Conservation (phyloP, 1,284 basidiomycete genomes). For the Cryptococcus jaspeensis region DNA sequence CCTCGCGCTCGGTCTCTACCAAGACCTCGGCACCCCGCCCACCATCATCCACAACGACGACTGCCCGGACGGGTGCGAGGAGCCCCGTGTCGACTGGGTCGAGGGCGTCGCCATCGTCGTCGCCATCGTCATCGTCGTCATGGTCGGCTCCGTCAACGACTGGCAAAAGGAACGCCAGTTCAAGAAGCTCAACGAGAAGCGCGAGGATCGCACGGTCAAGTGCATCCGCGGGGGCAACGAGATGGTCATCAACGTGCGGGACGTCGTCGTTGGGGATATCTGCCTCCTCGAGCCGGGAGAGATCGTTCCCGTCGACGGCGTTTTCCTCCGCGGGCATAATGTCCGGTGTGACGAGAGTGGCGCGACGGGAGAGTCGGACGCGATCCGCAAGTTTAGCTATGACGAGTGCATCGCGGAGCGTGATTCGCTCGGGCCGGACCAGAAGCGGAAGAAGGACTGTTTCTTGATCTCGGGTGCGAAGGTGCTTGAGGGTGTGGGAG, state of each 20-base stretch:
- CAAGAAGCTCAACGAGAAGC: slow-evolving; percentile 86
- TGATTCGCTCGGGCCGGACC: slow-evolving; percentile 43
- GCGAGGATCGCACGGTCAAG: slow-evolving; percentile 91
- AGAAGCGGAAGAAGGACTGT: slow-evolving; percentile 72
- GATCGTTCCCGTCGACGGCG: slow-evolving; percentile 90
- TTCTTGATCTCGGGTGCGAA: slow-evolving; percentile 93
- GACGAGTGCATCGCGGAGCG: slow-evolving; percentile 65
- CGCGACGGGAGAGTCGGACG: slow-evolving; percentile 93
- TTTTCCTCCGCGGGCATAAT: slow-evolving; percentile 89
- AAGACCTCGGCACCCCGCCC: slow-evolving; percentile 76
- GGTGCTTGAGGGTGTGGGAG: slow-evolving; percentile 91
- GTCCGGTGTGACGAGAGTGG: slow-evolving; percentile 96
- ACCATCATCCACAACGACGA: slow-evolving; percentile 54
- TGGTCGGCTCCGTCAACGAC: slow-evolving; percentile 53
- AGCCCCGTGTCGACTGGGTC: slow-evolving; percentile 76
- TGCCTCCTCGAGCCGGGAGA: slow-evolving; percentile 92
- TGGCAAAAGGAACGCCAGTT: slow-evolving; percentile 99
- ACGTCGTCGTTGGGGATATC: slow-evolving; percentile 92
- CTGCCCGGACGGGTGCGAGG: slow-evolving; percentile 58
- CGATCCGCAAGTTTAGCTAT: slow-evolving; percentile 84
- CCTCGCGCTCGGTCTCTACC: slow-evolving; percentile 89
- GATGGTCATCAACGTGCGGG: slow-evolving; percentile 74
- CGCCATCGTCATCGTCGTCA: slow-evolving; percentile 71
- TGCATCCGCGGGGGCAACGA: slow-evolving; percentile 82
- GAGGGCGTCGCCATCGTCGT: slow-evolving; percentile 96